phyloP scores from a whole-genome alignment of 495 filamentous ascomycete genomes.

The Neohortaea acidophila region DNA sequence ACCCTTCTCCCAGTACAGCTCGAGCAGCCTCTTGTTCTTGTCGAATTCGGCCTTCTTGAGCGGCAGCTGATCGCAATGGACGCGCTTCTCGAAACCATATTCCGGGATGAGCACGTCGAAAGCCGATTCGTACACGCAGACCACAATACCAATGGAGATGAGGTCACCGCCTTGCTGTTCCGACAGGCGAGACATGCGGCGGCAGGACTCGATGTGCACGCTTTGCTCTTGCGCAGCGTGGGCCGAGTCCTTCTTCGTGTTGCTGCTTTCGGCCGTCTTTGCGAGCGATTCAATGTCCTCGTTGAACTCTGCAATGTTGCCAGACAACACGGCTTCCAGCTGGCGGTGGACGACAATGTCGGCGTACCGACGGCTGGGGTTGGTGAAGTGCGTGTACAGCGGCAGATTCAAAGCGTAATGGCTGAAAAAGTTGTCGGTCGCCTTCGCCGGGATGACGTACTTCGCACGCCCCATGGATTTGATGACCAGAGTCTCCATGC shows the following conservation, averaged over 20 bases:
- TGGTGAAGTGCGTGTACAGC: constrained; percentile 93
- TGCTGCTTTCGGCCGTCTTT: constrained; percentile 92
- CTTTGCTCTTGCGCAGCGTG: constrained; percentile 97
- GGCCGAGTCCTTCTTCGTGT: constrained; percentile 97
- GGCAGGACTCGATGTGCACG: constrained; percentile 94
- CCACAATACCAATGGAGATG: constrained; percentile 90
- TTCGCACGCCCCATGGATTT: constrained; percentile 95
- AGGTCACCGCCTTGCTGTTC: constrained; percentile 77
- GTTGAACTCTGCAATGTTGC: constrained; percentile 65
- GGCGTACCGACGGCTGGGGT: constrained; percentile 84
- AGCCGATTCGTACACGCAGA: constrained; percentile 96
- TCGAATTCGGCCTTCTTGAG: constrained; percentile 97
- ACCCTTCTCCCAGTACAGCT: constrained; percentile 99
- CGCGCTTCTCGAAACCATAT: constrained; percentile 96
- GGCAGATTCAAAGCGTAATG: constrained; percentile 90
- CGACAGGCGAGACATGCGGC: constrained; percentile 77
- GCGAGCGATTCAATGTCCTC: constrained; percentile 77
- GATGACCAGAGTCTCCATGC: constrained; percentile 87
- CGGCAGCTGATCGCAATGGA: constrained; percentile 94
- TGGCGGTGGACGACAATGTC: constrained; percentile 94
- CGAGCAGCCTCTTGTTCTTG: constrained; percentile 81
- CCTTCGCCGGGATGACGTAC: constrained; percentile 71
- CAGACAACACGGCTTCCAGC: constrained; percentile 72
- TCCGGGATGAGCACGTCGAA: constrained; percentile 98
- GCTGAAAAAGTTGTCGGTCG: constrained; percentile 52